phyloP scores from a whole-genome alignment of 768 basidiomycete species.

The Trametes maxima region DNA sequence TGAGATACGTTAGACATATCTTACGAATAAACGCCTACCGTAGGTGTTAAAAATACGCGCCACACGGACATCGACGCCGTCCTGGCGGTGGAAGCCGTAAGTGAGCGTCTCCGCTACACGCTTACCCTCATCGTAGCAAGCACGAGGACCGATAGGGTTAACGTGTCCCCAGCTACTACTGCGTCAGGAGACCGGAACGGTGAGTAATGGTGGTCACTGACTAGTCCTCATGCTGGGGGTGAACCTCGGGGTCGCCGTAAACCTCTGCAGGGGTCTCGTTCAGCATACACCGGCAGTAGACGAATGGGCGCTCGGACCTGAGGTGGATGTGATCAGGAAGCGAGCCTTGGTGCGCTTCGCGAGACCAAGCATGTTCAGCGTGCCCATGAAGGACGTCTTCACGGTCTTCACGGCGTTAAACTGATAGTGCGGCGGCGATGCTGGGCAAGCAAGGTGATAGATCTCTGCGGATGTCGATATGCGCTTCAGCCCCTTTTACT shows the following conservation, averaged over 20 bases:
- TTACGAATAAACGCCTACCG: slow-evolving; percentile 40
- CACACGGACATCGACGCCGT: slow-evolving; percentile 93
- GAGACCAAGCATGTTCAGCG: slow-evolving; percentile 97
- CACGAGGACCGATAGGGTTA: slow-evolving; percentile 96
- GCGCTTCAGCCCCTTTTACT: slow-evolving; percentile 1
- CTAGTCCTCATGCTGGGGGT: slow-evolving; percentile 97
- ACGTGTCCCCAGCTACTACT: slow-evolving; percentile 89
- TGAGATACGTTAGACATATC: neutral
- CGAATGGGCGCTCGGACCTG: slow-evolving; percentile 55
- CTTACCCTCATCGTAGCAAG: slow-evolving; percentile 99
- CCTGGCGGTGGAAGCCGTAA: slow-evolving; percentile 94
- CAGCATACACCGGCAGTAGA: slow-evolving; percentile 1
- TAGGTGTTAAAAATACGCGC: slow-evolving; percentile 99
- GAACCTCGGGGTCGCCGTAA: slow-evolving; percentile 97
- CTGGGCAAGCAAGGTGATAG: slow-evolving; percentile 97
- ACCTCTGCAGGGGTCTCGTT: slow-evolving; percentile 60
- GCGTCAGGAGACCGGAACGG: slow-evolving; percentile 24
- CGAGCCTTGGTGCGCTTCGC: slow-evolving; percentile 97
- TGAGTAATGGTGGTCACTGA: slow-evolving; percentile 42
- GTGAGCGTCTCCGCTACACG: slow-evolving; percentile 98
- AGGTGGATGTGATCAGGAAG: slow-evolving; percentile 94
- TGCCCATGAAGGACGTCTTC: slow-evolving; percentile 98
- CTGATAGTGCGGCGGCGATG: slow-evolving; percentile 97
- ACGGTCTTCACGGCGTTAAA: slow-evolving; percentile 98
- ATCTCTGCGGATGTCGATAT: slow-evolving; percentile 60